These are phyloP conservation scores for Trichoderma sp. DNA, from an alignment of 2,329 filamentous ascomycete species.

Conservation along the genomic window DNA sequence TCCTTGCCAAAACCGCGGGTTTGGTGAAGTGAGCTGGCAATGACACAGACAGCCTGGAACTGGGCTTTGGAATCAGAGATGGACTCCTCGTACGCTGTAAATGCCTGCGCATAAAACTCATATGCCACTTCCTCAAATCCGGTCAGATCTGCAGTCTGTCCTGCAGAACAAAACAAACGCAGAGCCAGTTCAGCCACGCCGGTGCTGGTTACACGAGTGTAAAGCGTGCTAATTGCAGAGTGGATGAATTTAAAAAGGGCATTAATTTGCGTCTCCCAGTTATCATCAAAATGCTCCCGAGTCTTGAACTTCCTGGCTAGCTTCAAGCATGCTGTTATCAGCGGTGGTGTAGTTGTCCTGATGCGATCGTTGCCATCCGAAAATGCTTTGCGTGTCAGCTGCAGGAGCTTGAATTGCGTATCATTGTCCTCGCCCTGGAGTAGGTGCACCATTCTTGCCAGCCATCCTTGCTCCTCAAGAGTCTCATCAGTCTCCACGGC, in stretches of 20 bases:
- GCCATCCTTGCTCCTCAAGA: constrained; percentile 95
- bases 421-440: constrained; percentile 84
- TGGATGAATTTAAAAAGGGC: constrained; percentile 96
- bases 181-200: constrained; percentile 85
- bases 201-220: constrained; percentile 75
- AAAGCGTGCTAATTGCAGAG: constrained; percentile 80
- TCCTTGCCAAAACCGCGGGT: constrained; percentile 91
- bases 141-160: constrained; percentile 87
- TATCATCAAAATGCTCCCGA: constrained; percentile 77
- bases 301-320: constrained; percentile 85
- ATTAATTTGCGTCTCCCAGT: constrained; percentile 66
- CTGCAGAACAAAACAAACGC: constrained; percentile 86
- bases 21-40: constrained; percentile 85
- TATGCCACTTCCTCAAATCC: constrained; percentile 96
- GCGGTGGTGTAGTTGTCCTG: constrained; percentile 89
- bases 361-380: constrained; percentile 92
- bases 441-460: constrained; percentile 88
- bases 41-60: constrained; percentile 95
- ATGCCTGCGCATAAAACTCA: constrained; percentile 97
- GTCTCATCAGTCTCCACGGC: constrained; percentile 90
- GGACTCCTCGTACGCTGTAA: constrained; percentile 96
- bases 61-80: constrained; percentile 95
- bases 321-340: constrained; percentile 88
- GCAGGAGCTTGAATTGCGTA: constrained; percentile 89
- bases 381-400: constrained; percentile 84